Conservation (phyloP, 2,329 filamentous ascomycete species). For the Xylaria sp. region DNA sequence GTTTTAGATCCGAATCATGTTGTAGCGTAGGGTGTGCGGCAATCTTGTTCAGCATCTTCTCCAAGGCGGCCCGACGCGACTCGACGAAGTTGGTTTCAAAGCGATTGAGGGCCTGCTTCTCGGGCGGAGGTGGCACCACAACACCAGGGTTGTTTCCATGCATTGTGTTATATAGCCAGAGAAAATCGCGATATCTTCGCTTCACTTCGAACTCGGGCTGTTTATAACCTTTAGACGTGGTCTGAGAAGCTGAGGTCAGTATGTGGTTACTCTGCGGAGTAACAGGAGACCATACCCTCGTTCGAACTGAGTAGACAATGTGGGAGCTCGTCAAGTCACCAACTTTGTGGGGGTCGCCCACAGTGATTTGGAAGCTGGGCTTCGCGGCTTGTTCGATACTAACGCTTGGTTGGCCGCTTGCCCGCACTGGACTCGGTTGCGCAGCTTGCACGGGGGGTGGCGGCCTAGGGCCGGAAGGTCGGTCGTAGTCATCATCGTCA, state of each 20-base stretch:
- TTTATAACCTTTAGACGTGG: conserved; percentile 93
- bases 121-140: conserved; percentile 92
- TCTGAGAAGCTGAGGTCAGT: conserved; percentile 57
- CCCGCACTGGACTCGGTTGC: conserved; percentile 56
- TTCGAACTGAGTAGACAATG: conserved; percentile 95
- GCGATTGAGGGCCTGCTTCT: conserved; percentile 95
- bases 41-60: conserved; percentile 98
- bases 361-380: conserved; percentile 85
- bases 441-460: conserved; percentile 69
- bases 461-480: conserved; percentile 60
- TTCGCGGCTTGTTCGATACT: conserved; percentile 93
- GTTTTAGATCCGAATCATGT: conserved; percentile 90
- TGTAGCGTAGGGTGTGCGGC: conserved; percentile 88
- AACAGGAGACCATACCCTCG: conserved; percentile 67
- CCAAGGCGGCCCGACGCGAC: conserved; percentile 84
- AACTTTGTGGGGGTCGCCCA: conserved; percentile 97
- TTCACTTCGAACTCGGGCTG: conserved; percentile 92
- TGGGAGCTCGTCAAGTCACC: conserved; percentile 96
- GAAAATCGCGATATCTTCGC: conserved; percentile 91
- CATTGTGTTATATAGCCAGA: conserved; percentile 95
- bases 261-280: background rate
- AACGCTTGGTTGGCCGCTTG: conserved; percentile 73
- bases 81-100: conserved; percentile 98
- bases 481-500: conserved; percentile 69
- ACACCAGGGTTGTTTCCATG: conserved; percentile 95